Conservation (phyloP, 2,329 filamentous ascomycete species). For the Fusarium sp. region DNA sequence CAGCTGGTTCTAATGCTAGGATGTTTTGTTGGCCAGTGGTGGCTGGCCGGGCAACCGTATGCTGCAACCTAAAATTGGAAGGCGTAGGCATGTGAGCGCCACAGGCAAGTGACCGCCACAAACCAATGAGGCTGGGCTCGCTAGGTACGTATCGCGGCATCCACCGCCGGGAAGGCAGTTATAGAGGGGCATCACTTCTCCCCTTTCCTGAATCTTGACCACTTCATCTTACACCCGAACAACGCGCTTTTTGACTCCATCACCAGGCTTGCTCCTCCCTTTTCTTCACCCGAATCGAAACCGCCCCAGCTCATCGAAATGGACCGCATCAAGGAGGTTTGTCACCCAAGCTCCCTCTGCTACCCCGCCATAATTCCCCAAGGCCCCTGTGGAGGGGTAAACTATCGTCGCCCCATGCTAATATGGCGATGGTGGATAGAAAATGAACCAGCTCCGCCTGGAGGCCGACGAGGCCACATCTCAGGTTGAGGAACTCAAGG, state of each 20-base stretch:
- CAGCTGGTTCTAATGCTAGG: constrained; percentile 18
- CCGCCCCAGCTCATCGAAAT: constrained; percentile 60
- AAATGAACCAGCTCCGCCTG: constrained; percentile 94
- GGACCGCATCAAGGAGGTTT: constrained; percentile 92
- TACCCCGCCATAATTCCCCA: constrained; percentile 48
- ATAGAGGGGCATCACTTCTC: constrained; percentile 54
- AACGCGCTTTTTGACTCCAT: constrained; percentile 49
- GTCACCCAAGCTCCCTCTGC: constrained; percentile 51
- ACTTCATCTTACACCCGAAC: constrained; percentile 49
- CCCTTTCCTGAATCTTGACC: constrained; percentile 52
- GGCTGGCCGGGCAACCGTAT: constrained; percentile 48
- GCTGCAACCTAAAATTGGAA: constrained; percentile 17
- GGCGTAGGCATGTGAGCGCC: constrained; percentile 33
- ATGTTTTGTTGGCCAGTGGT: constrained; percentile 40
- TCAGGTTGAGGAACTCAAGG: constrained; percentile 88
- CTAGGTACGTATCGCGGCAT: constrained; percentile 31
- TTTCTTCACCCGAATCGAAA: constrained; percentile 19
- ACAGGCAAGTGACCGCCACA: constrained; percentile 35
- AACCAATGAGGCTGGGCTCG: constrained; percentile 43
- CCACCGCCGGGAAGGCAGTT: constrained; percentile 41
- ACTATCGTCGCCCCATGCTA: constrained; percentile 42
- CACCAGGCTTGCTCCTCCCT: constrained; percentile 34
- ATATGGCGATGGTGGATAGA: constrained; percentile 64
- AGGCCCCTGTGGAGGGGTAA: constrained; percentile 48
- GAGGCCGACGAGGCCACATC: constrained; percentile 88